Evolutionary conservation across 257 asterid species (phyloP), one percentile per base, ranked within the genome.

Genomic region (Ehretia macrophylla): DNA sequence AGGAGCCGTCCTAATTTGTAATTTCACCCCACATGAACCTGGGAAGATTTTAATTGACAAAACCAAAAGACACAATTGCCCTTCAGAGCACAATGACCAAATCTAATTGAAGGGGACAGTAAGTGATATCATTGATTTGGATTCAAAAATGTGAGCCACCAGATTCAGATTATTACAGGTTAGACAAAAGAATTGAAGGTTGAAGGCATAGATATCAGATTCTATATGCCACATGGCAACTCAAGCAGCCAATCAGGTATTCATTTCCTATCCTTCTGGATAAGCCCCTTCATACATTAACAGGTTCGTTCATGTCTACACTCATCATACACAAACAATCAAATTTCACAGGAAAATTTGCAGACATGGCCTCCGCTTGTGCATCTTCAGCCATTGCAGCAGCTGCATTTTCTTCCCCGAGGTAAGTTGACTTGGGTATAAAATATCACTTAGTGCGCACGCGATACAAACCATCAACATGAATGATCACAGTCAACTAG

Each of bases 371-470:
- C 65, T 79, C 95, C 22, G 87, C 94, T 64, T 86, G 86, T 71
- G 97, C 97, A 65, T 81, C 99, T 32, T 84, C 97, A 17, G 75
- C 96, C 76, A 84, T 91, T 74, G 95, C 96, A 57, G 95, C 97
- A 63, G 88, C 72, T 32, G 81, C 96, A 17, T 72, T 84, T 83
- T 83, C 98, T 58, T 82, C 95, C 44, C 89, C 85, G 48, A 85
- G 96, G 97, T 74, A 79, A 78, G 91, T 79, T 49, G 57, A 20
- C 32, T n/a, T n/a, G n/a, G n/a, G n/a, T n/a, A n/a, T n/a, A 1
- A 12, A 6, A 32, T 27, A 6, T 1, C 4, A 27, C 6, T 27
- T 27, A 27, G 35, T 1, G 35, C 3, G 6, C 35, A 27, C 6
- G 35, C 35, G 3, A 27, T 27, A 27, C 35, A 27, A 27, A 6